Conservation (phyloP, 768 basidiomycete species). For the Mycena polygramma region DNA sequence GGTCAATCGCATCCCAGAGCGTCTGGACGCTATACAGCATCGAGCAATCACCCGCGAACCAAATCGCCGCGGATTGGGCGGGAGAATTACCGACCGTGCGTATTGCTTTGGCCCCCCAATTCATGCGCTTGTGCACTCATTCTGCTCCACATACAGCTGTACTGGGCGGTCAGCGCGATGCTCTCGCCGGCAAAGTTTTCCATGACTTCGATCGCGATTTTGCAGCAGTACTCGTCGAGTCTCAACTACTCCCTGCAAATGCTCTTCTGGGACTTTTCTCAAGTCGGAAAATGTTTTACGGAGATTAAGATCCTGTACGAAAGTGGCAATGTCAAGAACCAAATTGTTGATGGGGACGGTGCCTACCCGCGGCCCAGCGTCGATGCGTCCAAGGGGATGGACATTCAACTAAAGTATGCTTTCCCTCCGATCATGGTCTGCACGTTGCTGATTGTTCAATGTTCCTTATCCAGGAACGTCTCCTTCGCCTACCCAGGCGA, state of each 20-base stretch:
- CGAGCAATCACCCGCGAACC: neutral
- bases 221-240: slow-evolving; percentile 42
- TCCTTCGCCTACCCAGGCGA: slow-evolving; percentile 51
- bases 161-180: slow-evolving; percentile 45
- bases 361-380: slow-evolving; percentile 39
- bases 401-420: slow-evolving; percentile 7
- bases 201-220: slow-evolving; percentile 46
- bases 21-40: slow-evolving; percentile 23
- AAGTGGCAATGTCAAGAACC: slow-evolving; percentile 35
- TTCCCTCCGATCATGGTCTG: too few relatives aligned
- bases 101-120: neutral
- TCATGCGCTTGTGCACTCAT: neutral
- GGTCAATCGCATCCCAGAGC: neutral
- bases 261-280: slow-evolving; percentile 28
- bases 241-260: slow-evolving; percentile 41
- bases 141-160: slow-evolving; percentile 32
- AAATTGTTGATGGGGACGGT: slow-evolving; percentile 41
- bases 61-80: slow-evolving; percentile 10
- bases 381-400: slow-evolving; percentile 1
- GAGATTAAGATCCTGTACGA: slow-evolving; percentile 42
- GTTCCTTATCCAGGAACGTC: slow-evolving; percentile 41
- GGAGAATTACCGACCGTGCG: slow-evolving; percentile 32
- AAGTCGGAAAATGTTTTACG: slow-evolving; percentile 34
- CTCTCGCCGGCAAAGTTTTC: slow-evolving; percentile 43
- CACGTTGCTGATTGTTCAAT: too few relatives aligned